These are phyloP conservation scores for Boletus smithii DNA, from an alignment of 1,284 basidiomycete species.

Conservation along the genomic window DNA sequence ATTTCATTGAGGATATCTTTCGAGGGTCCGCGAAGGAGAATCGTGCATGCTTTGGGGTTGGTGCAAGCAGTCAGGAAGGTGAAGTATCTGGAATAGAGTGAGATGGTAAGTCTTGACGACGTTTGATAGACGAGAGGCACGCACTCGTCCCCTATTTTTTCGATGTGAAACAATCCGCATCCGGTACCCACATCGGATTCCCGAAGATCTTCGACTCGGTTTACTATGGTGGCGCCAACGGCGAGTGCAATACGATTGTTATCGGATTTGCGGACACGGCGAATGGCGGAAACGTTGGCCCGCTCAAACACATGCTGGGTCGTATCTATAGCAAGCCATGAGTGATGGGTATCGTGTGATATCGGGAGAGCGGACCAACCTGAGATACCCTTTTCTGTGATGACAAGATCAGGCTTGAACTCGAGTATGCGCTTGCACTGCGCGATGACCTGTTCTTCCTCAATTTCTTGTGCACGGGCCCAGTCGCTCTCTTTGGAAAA, in stretches of 20 bases:
- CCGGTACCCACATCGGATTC: slow-evolving; percentile 89
- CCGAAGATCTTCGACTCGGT: slow-evolving; percentile 92
- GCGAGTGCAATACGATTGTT: slow-evolving; percentile 98
- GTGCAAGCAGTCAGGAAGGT: slow-evolving; percentile 93
- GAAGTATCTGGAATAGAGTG: slow-evolving; percentile 70
- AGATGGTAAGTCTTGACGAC: neutral
- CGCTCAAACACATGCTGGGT: slow-evolving; percentile 93
- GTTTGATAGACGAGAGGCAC: slow-evolving; percentile 1
- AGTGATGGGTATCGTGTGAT: neutral
- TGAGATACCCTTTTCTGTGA: slow-evolving; percentile 97
- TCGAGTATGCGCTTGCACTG: slow-evolving; percentile 88
- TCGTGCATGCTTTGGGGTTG: slow-evolving; percentile 96
- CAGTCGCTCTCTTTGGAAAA: slow-evolving; percentile 94
- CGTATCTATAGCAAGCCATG: slow-evolving; percentile 55
- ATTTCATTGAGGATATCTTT: slow-evolving; percentile 99
- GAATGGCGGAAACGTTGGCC: slow-evolving; percentile 87
- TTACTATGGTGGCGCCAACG: slow-evolving; percentile 94
- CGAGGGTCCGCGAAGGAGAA: slow-evolving; percentile 95
- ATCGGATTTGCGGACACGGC: slow-evolving; percentile 95
- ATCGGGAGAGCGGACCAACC: slow-evolving; percentile 46
- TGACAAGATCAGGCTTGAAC: slow-evolving; percentile 93
- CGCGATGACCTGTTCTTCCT: slow-evolving; percentile 94
- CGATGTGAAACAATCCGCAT: slow-evolving; percentile 94
- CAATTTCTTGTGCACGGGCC: slow-evolving; percentile 90
- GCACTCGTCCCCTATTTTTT: slow-evolving; percentile 96